Conservation (phyloP, 2,329 filamentous ascomycete species). For the Pezicula neosporulosa region DNA sequence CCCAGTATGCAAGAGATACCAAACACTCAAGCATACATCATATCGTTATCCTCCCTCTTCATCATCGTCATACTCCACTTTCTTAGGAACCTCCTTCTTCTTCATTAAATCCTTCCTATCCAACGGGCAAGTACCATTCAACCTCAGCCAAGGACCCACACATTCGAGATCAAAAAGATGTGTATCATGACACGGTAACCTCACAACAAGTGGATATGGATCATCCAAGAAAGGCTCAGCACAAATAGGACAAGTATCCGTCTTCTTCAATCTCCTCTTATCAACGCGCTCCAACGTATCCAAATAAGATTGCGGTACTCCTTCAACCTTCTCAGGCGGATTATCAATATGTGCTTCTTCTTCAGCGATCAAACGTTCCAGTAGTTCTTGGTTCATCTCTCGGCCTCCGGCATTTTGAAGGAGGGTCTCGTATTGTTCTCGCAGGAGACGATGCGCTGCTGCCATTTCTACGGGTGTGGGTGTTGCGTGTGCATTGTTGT, state of each 20-base stretch:
- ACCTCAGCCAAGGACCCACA: slow-evolving; percentile 60
- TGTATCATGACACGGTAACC: slow-evolving; percentile 56
- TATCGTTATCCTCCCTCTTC: slow-evolving; percentile 49
- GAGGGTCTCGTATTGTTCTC: slow-evolving; percentile 53
- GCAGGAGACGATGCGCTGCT: slow-evolving; percentile 54
- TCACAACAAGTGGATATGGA: slow-evolving; percentile 58
- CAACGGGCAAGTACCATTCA: slow-evolving; percentile 62
- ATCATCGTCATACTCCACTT: slow-evolving; percentile 32
- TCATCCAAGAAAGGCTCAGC: slow-evolving; percentile 60
- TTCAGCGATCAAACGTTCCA: slow-evolving; percentile 42
- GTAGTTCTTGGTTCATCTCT: slow-evolving; percentile 38
- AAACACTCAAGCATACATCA: slow-evolving; percentile 38
- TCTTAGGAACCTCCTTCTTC: slow-evolving; percentile 46
- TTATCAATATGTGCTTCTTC: slow-evolving; percentile 49
- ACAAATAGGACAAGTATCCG: slow-evolving; percentile 61
- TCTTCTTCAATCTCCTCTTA: slow-evolving; percentile 41
- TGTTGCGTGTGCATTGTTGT: slow-evolving; percentile 54
- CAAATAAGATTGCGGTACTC: slow-evolving; percentile 56
- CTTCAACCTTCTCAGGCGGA: slow-evolving; percentile 48
- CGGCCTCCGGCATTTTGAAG: slow-evolving; percentile 38
- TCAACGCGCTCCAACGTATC: slow-evolving; percentile 57
- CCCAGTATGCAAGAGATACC: not conserved
- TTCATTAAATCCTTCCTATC: slow-evolving; percentile 57
- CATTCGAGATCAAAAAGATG: slow-evolving; percentile 67
- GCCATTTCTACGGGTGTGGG: slow-evolving; percentile 57